These are phyloP conservation scores for Rhazya stricta DNA, from an alignment of 257 asterid species.

Conservation along the genomic window DNA sequence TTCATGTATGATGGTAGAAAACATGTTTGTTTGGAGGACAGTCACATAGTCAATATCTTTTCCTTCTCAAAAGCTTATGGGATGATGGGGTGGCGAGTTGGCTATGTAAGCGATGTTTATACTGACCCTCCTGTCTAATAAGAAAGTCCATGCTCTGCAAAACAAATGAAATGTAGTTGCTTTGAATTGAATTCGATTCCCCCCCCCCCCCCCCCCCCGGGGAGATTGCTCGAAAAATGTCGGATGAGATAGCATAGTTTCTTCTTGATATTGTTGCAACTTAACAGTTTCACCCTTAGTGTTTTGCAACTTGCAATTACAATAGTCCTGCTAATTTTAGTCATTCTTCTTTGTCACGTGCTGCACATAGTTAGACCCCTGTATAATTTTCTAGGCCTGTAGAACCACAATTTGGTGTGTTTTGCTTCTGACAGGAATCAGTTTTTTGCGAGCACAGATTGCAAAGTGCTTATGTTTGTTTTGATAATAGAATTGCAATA, in stretches of 20 bases:
- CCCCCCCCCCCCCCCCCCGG: too few relatives aligned
- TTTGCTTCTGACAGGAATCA: background rate
- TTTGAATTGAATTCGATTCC: background rate
- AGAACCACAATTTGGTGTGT: background rate
- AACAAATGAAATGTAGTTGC: background rate
- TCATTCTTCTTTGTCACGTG: background rate
- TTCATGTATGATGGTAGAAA: conserved; percentile 94
- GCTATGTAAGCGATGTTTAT: conserved; percentile 63
- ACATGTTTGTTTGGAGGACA: conserved; percentile 67
- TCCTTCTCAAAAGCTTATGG: conserved; percentile 98
- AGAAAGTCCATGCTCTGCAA: background rate
- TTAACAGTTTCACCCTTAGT: too few relatives aligned
- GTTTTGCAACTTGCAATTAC: too few relatives aligned
- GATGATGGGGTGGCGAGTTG: conserved; percentile 99
- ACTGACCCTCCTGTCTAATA: background rate
- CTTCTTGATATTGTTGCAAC: background rate
- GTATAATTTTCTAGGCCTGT: too few relatives aligned
- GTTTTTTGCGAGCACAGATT: background rate
- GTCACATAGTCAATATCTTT: conserved; percentile 80
- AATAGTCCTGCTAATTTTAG: too few relatives aligned
- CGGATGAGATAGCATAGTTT: background rate
- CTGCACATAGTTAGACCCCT: background rate
- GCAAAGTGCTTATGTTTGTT: background rate
- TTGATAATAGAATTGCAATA: background rate
- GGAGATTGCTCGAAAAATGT: background rate